A percentile compares a stretch with the other conserved stretches of the same genome.
Evolutionary conservation across 768 basidiomycete species (phyloP).

Genomic region (Tylopilus sp.): DNA sequence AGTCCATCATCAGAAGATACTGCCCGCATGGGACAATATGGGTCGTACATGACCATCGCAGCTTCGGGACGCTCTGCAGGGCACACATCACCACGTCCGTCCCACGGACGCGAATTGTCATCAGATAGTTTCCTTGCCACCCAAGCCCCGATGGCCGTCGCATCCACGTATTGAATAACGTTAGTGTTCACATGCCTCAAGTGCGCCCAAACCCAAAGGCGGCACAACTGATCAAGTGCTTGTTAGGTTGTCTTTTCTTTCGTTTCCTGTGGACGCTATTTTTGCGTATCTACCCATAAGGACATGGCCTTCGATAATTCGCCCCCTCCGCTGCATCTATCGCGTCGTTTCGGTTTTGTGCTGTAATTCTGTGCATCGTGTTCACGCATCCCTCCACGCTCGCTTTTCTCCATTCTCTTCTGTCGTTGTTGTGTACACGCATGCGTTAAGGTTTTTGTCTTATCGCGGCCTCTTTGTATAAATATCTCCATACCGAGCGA

Average conservation of each 20-base stretch:
- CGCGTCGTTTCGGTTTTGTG: not conserved
- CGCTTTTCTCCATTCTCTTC: not conserved
- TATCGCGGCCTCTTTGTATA: not conserved
- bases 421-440: not conserved
- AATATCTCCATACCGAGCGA: not conserved
- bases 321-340: not conserved
- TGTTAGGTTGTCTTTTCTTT: not conserved
- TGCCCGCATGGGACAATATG: slow-evolving; percentile 15
- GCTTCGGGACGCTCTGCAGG: slow-evolving; percentile 36
- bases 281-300: slow-evolving; percentile 5
- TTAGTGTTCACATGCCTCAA: slow-evolving; percentile 6
- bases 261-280: slow-evolving; percentile 10
- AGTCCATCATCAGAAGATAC: slow-evolving; percentile 23
- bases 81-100: slow-evolving; percentile 18
- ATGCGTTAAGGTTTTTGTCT: not conserved
- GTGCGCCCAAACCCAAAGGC: slow-evolving; percentile 1
- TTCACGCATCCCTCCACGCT: not conserved
- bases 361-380: not conserved
- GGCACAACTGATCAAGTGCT: not conserved
- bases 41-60: slow-evolving; percentile 35
- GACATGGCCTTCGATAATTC: slow-evolving; percentile 8
- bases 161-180: slow-evolving; percentile 17
- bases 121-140: slow-evolving; percentile 25
- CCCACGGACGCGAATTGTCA: slow-evolving; percentile 26
- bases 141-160: slow-evolving; percentile 23